A percentile compares a stretch with the other conserved stretches of the same genome.
phyloP scores from a whole-genome alignment of 805 yeast species.

The Schizosaccharomyces lindneri region DNA sequence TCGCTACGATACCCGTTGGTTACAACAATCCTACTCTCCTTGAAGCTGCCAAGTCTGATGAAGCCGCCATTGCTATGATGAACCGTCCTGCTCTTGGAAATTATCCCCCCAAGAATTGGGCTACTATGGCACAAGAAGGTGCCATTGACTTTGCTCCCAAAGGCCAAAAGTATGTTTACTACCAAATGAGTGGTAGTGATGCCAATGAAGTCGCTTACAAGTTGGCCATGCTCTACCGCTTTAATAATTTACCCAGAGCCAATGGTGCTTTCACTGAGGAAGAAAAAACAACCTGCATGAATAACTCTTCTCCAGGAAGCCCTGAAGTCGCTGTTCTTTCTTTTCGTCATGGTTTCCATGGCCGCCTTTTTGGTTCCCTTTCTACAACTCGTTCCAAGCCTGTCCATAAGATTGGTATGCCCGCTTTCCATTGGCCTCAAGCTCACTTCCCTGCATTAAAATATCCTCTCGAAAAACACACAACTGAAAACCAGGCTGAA shows the following conservation, averaged over 20 bases:
- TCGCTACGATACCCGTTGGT: constrained; percentile 65
- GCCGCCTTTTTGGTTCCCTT: constrained; percentile 76
- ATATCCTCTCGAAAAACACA: constrained; percentile 56
- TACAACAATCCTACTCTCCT: constrained; percentile 60
- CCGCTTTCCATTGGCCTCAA: constrained; percentile 90
- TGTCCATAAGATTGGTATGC: constrained; percentile 66
- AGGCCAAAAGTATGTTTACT: constrained; percentile 53
- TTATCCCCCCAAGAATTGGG: constrained; percentile 46
- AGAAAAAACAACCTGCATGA: constrained; percentile 54
- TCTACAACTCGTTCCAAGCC: constrained; percentile 87
- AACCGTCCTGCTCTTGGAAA: constrained; percentile 71
- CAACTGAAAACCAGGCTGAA: constrained; percentile 40
- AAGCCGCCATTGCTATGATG: constrained; percentile 45
- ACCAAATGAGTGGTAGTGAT: constrained; percentile 64
- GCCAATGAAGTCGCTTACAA: constrained; percentile 77
- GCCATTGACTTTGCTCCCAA: constrained; percentile 53
- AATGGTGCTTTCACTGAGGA: constrained; percentile 33
- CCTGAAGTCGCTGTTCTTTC: constrained; percentile 70
- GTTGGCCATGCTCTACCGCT: constrained; percentile 62
- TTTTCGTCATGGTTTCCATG: constrained; percentile 78
- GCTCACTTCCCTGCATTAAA: constrained; percentile 71
- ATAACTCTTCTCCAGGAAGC: constrained; percentile 48
- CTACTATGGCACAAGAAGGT: constrained; percentile 24
- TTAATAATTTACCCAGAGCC: constrained; percentile 28
- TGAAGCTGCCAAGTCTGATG: constrained; percentile 42